phyloP scores from a whole-genome alignment of 2,329 filamentous ascomycete genomes.

The Pseudopyrenochaeta lycopersici region DNA sequence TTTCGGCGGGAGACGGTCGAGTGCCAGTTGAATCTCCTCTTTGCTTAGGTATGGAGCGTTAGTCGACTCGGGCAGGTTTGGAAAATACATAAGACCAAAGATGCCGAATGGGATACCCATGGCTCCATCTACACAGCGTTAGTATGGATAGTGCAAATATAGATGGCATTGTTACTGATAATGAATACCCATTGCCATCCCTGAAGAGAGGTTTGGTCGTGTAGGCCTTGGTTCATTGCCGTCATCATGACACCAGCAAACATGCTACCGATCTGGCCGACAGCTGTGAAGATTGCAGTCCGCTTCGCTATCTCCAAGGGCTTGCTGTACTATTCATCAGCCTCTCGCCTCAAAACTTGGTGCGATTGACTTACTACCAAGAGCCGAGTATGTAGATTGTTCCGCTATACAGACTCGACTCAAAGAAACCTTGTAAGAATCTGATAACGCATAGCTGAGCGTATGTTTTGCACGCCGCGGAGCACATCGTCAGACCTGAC shows the following conservation, averaged over 20 bases:
- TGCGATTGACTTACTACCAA: conserved; percentile 28
- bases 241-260: conserved; percentile 46
- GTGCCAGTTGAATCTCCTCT: conserved; percentile 33
- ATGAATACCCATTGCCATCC: conserved; percentile 44
- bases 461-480: conserved; percentile 37
- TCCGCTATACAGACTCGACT: conserved; percentile 39
- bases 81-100: conserved; percentile 38
- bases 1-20: conserved; percentile 36
- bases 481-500: conserved; percentile 41
- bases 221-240: conserved; percentile 38
- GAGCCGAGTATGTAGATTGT: conserved; percentile 42
- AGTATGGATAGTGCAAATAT: neutral
- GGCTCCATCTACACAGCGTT: conserved; percentile 29
- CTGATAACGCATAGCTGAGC: conserved; percentile 35
- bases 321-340: conserved; percentile 20
- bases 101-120: conserved; percentile 42
- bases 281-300: conserved; percentile 41
- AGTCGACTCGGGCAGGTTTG: conserved; percentile 38
- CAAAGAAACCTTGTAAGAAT: conserved; percentile 39
- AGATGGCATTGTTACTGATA: conserved; percentile 20
- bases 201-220: conserved; percentile 25
- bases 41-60: conserved; percentile 32
- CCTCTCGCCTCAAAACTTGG: neutral
- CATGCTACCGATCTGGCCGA: conserved; percentile 42
- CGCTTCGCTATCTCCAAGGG: conserved; percentile 39